phyloP scores from a whole-genome alignment of 1,284 basidiomycete species.

The Ganoderma resinaceum region DNA sequence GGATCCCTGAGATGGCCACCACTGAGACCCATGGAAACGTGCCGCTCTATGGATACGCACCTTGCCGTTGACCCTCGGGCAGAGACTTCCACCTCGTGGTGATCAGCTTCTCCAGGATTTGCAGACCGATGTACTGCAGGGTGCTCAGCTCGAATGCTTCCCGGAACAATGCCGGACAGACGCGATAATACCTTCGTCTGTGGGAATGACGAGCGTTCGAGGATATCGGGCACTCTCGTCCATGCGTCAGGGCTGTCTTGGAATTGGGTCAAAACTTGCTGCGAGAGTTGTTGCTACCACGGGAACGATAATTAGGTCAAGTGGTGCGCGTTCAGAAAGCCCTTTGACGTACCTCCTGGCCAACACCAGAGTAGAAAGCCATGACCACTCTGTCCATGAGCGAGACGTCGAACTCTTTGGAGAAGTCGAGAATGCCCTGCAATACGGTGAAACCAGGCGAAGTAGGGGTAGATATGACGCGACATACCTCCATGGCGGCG shows the following conservation, averaged over 20 bases:
- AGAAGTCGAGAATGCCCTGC: conserved; percentile 44
- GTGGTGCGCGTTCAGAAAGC: not conserved
- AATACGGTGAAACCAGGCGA: conserved; percentile 14
- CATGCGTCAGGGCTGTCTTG: conserved; percentile 98
- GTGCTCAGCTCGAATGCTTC: conserved; percentile 8
- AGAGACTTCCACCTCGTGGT: conserved; percentile 96
- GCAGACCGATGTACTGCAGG: conserved; percentile 88
- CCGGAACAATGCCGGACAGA: not conserved
- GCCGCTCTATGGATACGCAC: conserved; percentile 47
- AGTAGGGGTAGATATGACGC: not conserved
- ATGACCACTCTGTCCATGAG: conserved; percentile 44
- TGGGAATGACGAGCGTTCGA: conserved; percentile 85
- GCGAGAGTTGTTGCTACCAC: conserved; percentile 87
- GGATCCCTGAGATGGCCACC: conserved; percentile 69
- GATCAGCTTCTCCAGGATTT: conserved; percentile 95
- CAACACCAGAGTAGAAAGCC: conserved; percentile 39
- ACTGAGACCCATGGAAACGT: not conserved
- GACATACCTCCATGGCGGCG: conserved; percentile 47
- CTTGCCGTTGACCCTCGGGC: conserved; percentile 92
- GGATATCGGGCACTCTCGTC: conserved; percentile 95
- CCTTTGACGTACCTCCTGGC: conserved; percentile 38
- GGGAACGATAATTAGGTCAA: not conserved
- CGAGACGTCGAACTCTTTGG: conserved; percentile 43
- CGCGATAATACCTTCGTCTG: conserved; percentile 83
- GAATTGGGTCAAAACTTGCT: conserved; percentile 92